Evolutionary conservation across 2,329 filamentous ascomycete genomes (phyloP), one percentile per base, ranked within the genome.

Genomic region (Penicillium sclerotigenum): DNA sequence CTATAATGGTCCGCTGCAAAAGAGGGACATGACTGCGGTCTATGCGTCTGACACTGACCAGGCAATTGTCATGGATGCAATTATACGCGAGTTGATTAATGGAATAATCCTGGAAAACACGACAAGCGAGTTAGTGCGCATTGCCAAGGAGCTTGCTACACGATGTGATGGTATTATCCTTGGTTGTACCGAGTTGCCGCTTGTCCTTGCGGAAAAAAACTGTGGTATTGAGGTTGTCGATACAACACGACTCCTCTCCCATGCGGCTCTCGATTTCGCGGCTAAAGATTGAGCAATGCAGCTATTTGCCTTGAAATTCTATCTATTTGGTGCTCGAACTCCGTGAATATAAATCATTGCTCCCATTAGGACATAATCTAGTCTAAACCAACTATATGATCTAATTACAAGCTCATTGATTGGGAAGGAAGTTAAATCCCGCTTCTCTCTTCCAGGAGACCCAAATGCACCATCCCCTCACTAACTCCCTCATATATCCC

Each of bases 401-500:
- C 29, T 29, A 48, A 29, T 47, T 47, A 24, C 14, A n/a, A 22
- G 13, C 52, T 43, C 54, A 59, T 51, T 38, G 52, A 3, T 16
- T 58, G 51, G 6, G 58, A 31, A 16, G 29, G 34, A 20, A 63
- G 26, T 59, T 22, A 64, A 26, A 22, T 68, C 63, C 63, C 22
- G 50, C 29, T 11, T 59, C 52, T 18, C 63, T 58, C 28, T 51
- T 51, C 63, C 43, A 61, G 51, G 36, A 69, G 52, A 8, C 79
- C 77, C 46, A 82, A 58, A 40, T 80, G 72, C 20, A 73, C 68
- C 69, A 84, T 75, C 0, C 83, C 83, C 58, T 84, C 80, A 1
- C 77, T 79, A 34, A 79, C 75, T 6, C 88, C 86, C 62, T 90
- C 85, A 63, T 85, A 84, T 40, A 90, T 75, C 0, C 88, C 88